Evolutionary conservation across 2,329 filamentous ascomycete genomes (phyloP).

Genomic region (Talaromyces sp.): DNA sequence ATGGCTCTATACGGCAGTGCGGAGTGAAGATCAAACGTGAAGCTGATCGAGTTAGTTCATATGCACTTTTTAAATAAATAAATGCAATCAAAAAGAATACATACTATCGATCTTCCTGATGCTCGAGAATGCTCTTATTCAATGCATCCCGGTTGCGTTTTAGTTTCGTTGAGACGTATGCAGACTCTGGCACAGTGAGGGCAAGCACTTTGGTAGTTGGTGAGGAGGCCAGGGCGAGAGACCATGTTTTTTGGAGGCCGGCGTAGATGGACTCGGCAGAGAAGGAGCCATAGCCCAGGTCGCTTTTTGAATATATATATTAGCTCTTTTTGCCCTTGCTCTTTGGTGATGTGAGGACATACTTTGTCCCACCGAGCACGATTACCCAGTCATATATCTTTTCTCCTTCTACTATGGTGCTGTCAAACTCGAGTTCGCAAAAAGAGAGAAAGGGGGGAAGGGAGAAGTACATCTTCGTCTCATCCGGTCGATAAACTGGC

Average conservation of each 20-base stretch:
- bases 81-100: slow-evolving; percentile 19
- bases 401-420: slow-evolving; percentile 8
- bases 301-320: slow-evolving; percentile 21
- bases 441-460: background rate
- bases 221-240: slow-evolving; percentile 40
- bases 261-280: slow-evolving; percentile 43
- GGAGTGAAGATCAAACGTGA: slow-evolving; percentile 53
- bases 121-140: slow-evolving; percentile 51
- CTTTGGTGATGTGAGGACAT: background rate
- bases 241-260: slow-evolving; percentile 49
- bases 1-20: slow-evolving; percentile 54
- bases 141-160: slow-evolving; percentile 40
- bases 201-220: slow-evolving; percentile 56
- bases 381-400: slow-evolving; percentile 57
- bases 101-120: slow-evolving; percentile 51
- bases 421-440: background rate
- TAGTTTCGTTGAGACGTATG: slow-evolving; percentile 23
- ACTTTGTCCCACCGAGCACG: slow-evolving; percentile 61
- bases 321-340: background rate
- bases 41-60: slow-evolving; percentile 32
- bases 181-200: slow-evolving; percentile 58
- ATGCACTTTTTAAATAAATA: no score
- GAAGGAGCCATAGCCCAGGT: slow-evolving; percentile 43
- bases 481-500: slow-evolving; percentile 29
- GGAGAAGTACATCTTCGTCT: slow-evolving; percentile 17